These are phyloP conservation scores for Skeletonema marinoi DNA, from an alignment of 108 stramenopile species.

Conservation along the genomic window DNA sequence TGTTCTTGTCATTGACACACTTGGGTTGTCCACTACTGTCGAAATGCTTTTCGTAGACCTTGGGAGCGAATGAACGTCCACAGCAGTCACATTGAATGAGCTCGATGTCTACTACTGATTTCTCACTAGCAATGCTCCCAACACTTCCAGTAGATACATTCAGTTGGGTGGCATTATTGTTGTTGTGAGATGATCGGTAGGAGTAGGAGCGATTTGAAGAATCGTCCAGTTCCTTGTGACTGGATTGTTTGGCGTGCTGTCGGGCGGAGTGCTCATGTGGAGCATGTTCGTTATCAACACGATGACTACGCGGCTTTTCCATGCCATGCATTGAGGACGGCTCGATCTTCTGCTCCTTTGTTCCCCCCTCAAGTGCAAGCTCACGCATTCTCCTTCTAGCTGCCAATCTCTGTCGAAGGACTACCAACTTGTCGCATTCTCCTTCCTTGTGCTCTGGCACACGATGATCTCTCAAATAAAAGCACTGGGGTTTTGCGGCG, in stretches of 20 bases:
- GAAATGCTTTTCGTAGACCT: slow-evolving; percentile 45
- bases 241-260: not conserved
- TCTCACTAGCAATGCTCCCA: slow-evolving; percentile 3
- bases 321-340: not conserved
- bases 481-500: not conserved
- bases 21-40: slow-evolving; percentile 46
- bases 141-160: not conserved
- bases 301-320: not conserved
- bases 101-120: slow-evolving; percentile 35
- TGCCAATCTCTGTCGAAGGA: slow-evolving; percentile 38
- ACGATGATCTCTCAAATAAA: slow-evolving; percentile 12
- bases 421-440: slow-evolving; percentile 47
- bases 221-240: not conserved
- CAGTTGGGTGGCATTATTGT: not conserved
- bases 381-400: slow-evolving; percentile 20
- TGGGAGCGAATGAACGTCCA: slow-evolving; percentile 45
- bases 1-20: slow-evolving; percentile 15
- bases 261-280: not conserved
- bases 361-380: not conserved
- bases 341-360: not conserved
- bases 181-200: not conserved
- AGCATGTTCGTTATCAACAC: not conserved
- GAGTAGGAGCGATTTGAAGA: not conserved
- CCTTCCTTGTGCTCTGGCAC: slow-evolving; percentile 49
- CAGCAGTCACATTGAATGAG: slow-evolving; percentile 35